Percentiles rank a stretch among this genome's conserved stretches.
Evolutionary conservation across 2,329 filamentous ascomycete species (phyloP).

Genomic region (Colletotrichum phormii): DNA sequence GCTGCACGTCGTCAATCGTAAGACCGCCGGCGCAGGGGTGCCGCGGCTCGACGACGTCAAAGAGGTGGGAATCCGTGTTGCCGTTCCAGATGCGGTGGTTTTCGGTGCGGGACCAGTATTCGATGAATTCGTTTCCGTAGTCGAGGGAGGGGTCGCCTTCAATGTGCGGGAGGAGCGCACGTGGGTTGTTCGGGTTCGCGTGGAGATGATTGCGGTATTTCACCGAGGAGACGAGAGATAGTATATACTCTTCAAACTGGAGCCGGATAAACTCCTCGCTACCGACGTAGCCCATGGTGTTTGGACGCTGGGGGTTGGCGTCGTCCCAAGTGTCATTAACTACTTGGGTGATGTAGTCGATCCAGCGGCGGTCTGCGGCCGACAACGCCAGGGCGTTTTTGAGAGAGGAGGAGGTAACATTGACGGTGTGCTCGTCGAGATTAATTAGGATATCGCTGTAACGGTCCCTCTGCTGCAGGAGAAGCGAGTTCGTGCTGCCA

Average conservation of each 20-base stretch:
- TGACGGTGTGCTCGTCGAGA: conserved; percentile 89
- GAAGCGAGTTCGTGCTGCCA: conserved; percentile 93
- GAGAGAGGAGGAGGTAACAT: conserved; percentile 83
- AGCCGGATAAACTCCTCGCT: conserved; percentile 98
- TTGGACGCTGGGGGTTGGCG: conserved; percentile 87
- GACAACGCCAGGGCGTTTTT: conserved; percentile 82
- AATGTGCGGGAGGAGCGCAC: conserved; percentile 70
- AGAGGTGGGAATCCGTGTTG: conserved; percentile 86
- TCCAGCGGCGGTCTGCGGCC: conserved; percentile 91
- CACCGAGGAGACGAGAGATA: conserved; percentile 86
- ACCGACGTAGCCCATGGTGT: conserved; percentile 92
- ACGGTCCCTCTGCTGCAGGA: conserved; percentile 92
- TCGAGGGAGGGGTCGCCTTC: conserved; percentile 89
- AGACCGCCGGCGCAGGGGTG: conserved; percentile 95
- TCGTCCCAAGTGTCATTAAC: conserved; percentile 98
- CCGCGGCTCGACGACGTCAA: conserved; percentile 92
- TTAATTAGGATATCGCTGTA: conserved; percentile 98
- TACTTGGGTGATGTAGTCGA: conserved; percentile 92
- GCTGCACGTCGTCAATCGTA: conserved; percentile 93
- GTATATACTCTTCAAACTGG: conserved; percentile 96
- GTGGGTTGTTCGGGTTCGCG: conserved; percentile 66
- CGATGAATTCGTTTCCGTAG: conserved; percentile 86
- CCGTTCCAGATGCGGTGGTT: conserved; percentile 92
- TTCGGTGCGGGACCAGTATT: conserved; percentile 88
- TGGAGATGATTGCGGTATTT: conserved; percentile 85